Base-by-base conservation (phyloP, 192 early-diverging fungal species). In the Linnemannia hyalina region DNA sequence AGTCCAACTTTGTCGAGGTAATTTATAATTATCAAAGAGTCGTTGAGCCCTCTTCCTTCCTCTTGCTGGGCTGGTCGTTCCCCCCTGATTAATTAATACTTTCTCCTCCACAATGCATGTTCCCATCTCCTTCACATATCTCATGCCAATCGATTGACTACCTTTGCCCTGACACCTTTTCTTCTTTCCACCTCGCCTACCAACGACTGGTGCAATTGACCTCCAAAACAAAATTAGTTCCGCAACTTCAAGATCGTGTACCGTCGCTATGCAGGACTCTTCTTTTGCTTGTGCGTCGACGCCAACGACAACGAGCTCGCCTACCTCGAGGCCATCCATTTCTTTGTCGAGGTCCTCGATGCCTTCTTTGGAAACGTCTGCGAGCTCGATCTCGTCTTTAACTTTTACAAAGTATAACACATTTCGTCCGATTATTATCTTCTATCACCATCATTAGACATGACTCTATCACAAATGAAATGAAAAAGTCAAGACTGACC, bases 251-350 rank as follows among this genome's bases (percentile, higher is more conserved):
- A 99, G 88, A 96, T 99, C 47, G 96, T 99, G 1, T 99, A 99
- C 81, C 96, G 99, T 47, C 95, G 99, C 40, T 99, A 99, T 90
- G 98, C 98, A 1, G 96, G 96, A n/a, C 90, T 99, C 36, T 99
- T 98, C 90, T 99, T 99, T 89, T 99, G 99, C 89, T 96, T 99
- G 83, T 98, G 98, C 88, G 97, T 99, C 1, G 98, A 99, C 88
- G 95, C 96, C 23, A 99, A 99, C 88, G 99, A 99, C 90, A 99
- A 99, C 81, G 98, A 99, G 84, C 90, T 99, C 29, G 94, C 96
- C 1, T 96, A 97, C 79, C 88, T 99, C 41, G 99, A 99, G 85
- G 97, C 97, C 0, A 99, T 99, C 54, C 99, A 99, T 83, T 95
- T 99, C 80, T 99, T 99, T 93, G 99, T 99, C 15, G 99, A 99